Evolutionary conservation across 2,329 filamentous ascomycete genomes (phyloP).

Genomic region (Fusarium brachygibbosum): DNA sequence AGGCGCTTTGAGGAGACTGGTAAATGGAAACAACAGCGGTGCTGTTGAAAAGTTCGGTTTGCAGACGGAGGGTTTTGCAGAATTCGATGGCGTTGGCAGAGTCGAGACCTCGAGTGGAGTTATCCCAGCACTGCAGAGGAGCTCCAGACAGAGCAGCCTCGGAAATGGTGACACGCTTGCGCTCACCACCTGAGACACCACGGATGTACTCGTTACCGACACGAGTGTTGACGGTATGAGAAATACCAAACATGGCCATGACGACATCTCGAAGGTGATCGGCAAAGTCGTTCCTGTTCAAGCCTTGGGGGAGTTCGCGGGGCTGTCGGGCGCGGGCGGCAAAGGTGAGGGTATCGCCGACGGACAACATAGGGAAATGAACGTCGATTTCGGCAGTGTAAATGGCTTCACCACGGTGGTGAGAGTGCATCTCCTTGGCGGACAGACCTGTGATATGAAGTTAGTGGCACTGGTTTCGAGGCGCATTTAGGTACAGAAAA

Average conservation of each 20-base stretch:
- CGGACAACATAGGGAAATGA: slow-evolving; percentile 81
- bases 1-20: slow-evolving; percentile 74
- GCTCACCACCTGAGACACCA: slow-evolving; percentile 80
- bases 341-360: slow-evolving; percentile 84
- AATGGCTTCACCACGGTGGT: slow-evolving; percentile 86
- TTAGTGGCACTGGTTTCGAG: slow-evolving; percentile 26
- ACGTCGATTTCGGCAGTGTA: slow-evolving; percentile 89
- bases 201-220: slow-evolving; percentile 83
- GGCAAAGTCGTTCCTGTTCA: slow-evolving; percentile 67
- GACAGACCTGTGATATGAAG: slow-evolving; percentile 64
- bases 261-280: slow-evolving; percentile 77
- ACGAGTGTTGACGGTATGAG: slow-evolving; percentile 78
- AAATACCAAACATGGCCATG: slow-evolving; percentile 82
- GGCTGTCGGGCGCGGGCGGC: slow-evolving; percentile 79
- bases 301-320: slow-evolving; percentile 69
- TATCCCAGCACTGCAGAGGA: slow-evolving; percentile 77
- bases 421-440: slow-evolving; percentile 80
- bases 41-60: slow-evolving; percentile 75
- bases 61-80: slow-evolving; percentile 75
- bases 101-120: slow-evolving; percentile 80
- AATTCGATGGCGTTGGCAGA: slow-evolving; percentile 83
- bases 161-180: slow-evolving; percentile 75
- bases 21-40: slow-evolving; percentile 81
- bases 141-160: slow-evolving; percentile 71
- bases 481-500: slow-evolving; percentile 11